Evolutionary conservation across 306 rosid genomes (phyloP).

Genomic region (Abrus precatorius): DNA sequence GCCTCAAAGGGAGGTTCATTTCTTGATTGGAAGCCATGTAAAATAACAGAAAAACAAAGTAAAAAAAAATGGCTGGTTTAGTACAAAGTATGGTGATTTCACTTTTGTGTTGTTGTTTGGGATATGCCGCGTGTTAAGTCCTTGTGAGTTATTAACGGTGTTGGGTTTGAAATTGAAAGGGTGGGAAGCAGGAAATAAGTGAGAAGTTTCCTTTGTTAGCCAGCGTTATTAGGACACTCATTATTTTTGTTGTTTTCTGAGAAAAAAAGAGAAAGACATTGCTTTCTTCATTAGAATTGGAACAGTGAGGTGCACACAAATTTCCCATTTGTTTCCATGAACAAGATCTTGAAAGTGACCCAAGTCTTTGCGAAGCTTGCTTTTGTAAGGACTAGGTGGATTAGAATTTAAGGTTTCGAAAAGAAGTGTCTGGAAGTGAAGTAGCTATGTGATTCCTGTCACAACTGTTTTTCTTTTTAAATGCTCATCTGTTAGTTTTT

Average conservation of each 20-base stretch:
- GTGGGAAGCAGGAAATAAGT: conserved; percentile 2
- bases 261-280: neutral
- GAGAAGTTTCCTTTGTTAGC: conserved; percentile 39
- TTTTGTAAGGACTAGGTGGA: neutral
- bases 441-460: too few relatives aligned
- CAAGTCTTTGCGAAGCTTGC: neutral
- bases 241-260: neutral
- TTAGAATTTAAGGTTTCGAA: neutral
- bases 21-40: conserved; percentile 46
- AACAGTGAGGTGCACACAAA: conserved; percentile 27
- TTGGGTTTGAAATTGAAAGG: neutral
- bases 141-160: conserved; percentile 14
- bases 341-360: neutral
- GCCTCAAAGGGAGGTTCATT: conserved; percentile 29
- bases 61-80: neutral
- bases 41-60: neutral
- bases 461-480: too few relatives aligned
- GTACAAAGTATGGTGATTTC: neutral
- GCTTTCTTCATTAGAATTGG: neutral
- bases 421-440: too few relatives aligned
- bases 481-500: too few relatives aligned
- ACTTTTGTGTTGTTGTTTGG: neutral
- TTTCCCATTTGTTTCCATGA: neutral
- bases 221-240: neutral
- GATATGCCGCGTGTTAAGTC: neutral